These are phyloP conservation scores for Discostella stelligera DNA, from an alignment of 352 stramenopile genomes.

Conservation along the genomic window DNA sequence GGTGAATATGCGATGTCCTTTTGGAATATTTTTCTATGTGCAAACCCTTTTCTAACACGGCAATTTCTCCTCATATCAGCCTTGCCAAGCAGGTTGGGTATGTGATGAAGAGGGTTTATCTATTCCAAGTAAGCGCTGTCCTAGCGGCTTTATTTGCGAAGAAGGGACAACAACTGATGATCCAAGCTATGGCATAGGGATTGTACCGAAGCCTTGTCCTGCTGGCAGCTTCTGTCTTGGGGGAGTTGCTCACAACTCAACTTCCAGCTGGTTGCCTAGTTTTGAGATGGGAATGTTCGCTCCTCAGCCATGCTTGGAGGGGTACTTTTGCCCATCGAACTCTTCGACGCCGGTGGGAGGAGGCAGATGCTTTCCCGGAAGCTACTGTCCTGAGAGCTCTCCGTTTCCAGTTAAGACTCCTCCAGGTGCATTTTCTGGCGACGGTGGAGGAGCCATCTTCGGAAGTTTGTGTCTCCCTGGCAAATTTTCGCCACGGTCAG, in stretches of 20 bases:
- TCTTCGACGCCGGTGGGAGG: constrained; percentile 85
- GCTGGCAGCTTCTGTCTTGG: constrained; percentile 93
- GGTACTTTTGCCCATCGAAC: constrained; percentile 90
- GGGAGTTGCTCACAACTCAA: constrained; percentile 90
- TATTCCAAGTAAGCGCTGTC: constrained; percentile 89
- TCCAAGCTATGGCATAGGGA: constrained; percentile 80
- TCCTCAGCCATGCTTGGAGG: constrained; percentile 92
- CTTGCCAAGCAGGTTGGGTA: constrained; percentile 93
- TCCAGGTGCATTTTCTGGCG: constrained; percentile 89
- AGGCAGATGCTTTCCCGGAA: constrained; percentile 89
- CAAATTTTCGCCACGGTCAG: constrained; percentile 92
- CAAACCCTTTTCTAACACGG: constrained; percentile 51
- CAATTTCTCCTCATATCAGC: constrained; percentile 81
- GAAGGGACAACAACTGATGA: constrained; percentile 90
- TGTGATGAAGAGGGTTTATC: constrained; percentile 91
- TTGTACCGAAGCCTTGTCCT: constrained; percentile 86
- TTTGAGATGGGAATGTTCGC: constrained; percentile 84
- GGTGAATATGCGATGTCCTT: constrained; percentile 14
- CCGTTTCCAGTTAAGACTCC: constrained; percentile 87
- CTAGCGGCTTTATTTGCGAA: constrained; percentile 91
- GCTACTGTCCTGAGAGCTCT: constrained; percentile 93
- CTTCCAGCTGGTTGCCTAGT: constrained; percentile 89
- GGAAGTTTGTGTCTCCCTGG: constrained; percentile 94
- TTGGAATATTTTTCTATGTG: background rate
- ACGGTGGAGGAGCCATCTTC: constrained; percentile 86